Conservation (phyloP, 148 eudicot species). For the Fagopyrum esculentum region DNA sequence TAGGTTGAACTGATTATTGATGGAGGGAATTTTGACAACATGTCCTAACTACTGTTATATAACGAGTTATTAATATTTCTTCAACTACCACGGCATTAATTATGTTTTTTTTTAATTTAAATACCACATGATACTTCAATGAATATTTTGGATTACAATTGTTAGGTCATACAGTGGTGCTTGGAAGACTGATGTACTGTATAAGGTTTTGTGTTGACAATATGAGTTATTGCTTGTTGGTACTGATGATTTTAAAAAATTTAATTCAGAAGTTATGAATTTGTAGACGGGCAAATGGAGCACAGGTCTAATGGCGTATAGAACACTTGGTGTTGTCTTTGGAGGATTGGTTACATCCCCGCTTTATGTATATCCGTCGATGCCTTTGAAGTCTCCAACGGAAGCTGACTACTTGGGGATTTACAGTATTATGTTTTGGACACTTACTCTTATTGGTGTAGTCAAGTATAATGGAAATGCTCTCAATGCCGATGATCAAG, state of each 20-base stretch:
- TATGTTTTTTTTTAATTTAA: not conserved
- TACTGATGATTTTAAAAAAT: not conserved
- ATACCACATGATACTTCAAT: not conserved
- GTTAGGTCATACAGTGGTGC: not conserved
- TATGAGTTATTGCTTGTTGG: too few relatives aligned
- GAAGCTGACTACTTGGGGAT: conserved; percentile 68
- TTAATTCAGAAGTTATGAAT: not conserved
- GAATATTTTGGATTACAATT: not conserved
- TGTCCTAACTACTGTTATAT: not conserved
- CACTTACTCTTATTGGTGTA: conserved; percentile 57
- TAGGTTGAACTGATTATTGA: not conserved
- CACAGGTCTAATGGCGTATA: conserved; percentile 21
- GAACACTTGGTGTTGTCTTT: conserved; percentile 16
- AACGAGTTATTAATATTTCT: not conserved
- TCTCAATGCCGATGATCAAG: conserved; percentile 64
- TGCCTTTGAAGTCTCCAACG: conserved; percentile 48
- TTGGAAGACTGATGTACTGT: too few relatives aligned
- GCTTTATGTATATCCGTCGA: conserved; percentile 40
- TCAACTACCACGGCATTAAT: not conserved
- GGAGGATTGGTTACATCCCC: conserved; percentile 18
- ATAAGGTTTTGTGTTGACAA: not conserved
- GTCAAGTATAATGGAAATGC: conserved; percentile 54
- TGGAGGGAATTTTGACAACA: not conserved
- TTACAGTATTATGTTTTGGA: conserved; percentile 65
- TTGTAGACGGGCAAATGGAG: conserved; percentile 23